Evolutionary conservation across 331 rosid genomes (phyloP).

Genomic region (Erythrophleum ivorense): DNA sequence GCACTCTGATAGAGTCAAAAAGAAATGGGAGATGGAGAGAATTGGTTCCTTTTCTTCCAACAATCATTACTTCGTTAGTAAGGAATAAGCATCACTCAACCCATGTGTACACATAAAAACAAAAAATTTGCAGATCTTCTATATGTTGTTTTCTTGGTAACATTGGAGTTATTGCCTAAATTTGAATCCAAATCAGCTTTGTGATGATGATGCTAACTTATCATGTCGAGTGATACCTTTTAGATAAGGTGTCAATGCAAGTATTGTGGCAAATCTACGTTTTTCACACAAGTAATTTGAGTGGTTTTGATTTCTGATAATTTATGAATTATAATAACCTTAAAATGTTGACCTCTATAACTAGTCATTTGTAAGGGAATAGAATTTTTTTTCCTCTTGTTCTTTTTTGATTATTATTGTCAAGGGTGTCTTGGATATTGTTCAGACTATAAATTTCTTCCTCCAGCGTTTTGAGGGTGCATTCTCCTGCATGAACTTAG

Average conservation of each 20-base stretch:
- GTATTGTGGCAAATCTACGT: too few relatives aligned
- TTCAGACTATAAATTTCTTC: not conserved
- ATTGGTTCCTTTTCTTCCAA: not conserved
- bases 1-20: too few relatives aligned
- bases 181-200: not conserved
- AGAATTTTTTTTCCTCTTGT: too few relatives aligned
- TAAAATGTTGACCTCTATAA: too few relatives aligned
- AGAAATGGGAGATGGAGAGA: too few relatives aligned
- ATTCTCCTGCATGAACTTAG: not conserved
- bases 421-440: too few relatives aligned
- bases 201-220: too few relatives aligned
- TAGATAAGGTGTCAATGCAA: not conserved
- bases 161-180: conserved; percentile 7
- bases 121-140: conserved; percentile 4
- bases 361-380: too few relatives aligned
- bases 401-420: not conserved
- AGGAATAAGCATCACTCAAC: not conserved
- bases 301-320: too few relatives aligned
- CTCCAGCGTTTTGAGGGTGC: not conserved
- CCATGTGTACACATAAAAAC: not conserved
- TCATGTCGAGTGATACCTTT: too few relatives aligned
- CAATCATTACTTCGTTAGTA: not conserved
- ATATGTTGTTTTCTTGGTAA: conserved; percentile 11
- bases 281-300: too few relatives aligned
- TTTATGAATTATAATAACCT: too few relatives aligned